Base-by-base conservation (phyloP, 352 stramenopile species). In the Globisporangium polare region DNA sequence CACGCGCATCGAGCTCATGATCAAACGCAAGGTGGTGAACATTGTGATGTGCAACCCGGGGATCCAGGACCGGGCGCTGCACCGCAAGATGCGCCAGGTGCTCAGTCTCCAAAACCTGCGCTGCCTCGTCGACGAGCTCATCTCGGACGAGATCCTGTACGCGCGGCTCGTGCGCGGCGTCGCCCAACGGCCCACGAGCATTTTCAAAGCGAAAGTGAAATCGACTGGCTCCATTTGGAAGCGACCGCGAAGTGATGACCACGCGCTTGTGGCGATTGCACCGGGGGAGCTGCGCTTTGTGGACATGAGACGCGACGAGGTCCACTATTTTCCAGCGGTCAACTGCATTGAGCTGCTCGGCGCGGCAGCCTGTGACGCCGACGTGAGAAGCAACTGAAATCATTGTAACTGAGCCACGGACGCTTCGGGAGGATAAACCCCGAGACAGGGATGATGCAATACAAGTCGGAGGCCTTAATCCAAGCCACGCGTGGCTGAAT, bases 11-110 rank as follows among this genome's bases (percentile, higher is more conserved):
- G 61, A 74, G 27, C 57, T 92, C 20, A 66, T 73, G 50, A 60
- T 95, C 24, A 95, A 95, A 65, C 77, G 80, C 26, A 86, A 90
- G 64, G 69, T 92, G 12, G 78, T 90, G 18, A 95, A 92, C 60
- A 89, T 92, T 33, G 69, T 93, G 18, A 86, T 91, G 73, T 89
- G 74, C 45, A 78, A 57, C 0, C 86, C 86, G 26, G 86, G 86
- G 1, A 89, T 95, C 57, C 65, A 69, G 47, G 83, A 95, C 58
- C 55, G 42, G 13, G 55, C 43, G 26, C 63, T 95, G 46, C 77
- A 90, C 58, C 69, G 67, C 27, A 91, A 91, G 51, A 89, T 92
- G 78, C 78, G 80, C 15, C 86, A 84, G 18, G 64, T 90, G 29
- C 17, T 95, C 35, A 84, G 78, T 31, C 62, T 95, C 0, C 86